Percentiles rank a stretch among this genome's conserved stretches.
Conservation (phyloP, 169 alveolate species). For the Plasmodium falciparum region DNA sequence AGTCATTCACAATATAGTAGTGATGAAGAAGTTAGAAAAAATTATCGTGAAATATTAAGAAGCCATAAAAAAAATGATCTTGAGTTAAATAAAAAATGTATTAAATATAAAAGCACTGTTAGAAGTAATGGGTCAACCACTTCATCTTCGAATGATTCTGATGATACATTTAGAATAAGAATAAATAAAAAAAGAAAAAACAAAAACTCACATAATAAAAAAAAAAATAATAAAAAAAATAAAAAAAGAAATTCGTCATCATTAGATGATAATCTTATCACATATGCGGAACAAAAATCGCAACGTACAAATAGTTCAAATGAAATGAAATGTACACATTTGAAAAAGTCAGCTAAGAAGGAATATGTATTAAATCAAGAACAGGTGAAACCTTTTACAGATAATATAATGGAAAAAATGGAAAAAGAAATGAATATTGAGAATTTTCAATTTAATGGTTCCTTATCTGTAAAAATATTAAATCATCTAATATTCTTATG, state of each 20-base stretch:
- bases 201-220: constrained; percentile 20
- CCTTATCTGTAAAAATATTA: constrained; percentile 49
- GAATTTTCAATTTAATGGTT: constrained; percentile 52
- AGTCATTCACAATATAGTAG: not conserved
- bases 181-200: constrained; percentile 26
- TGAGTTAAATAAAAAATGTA: not conserved
- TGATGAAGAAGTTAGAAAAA: constrained; percentile 4
- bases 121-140: constrained; percentile 23
- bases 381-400: not conserved
- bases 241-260: not conserved
- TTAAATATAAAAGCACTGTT: constrained; percentile 7
- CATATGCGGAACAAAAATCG: not conserved
- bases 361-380: not conserved
- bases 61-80: constrained; percentile 15
- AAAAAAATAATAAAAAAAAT: not conserved
- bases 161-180: constrained; percentile 32
- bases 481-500: constrained; percentile 62
- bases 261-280: not conserved
- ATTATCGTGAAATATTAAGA: constrained; percentile 57
- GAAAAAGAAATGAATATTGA: not conserved
- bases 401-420: constrained; percentile 1
- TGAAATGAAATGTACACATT: not conserved
- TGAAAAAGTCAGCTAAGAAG: not conserved
- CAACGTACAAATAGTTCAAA: not conserved
- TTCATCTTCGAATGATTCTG: constrained; percentile 47